Base-by-base conservation (phyloP, 768 basidiomycete species). In the Leccinellum luteum region DNA sequence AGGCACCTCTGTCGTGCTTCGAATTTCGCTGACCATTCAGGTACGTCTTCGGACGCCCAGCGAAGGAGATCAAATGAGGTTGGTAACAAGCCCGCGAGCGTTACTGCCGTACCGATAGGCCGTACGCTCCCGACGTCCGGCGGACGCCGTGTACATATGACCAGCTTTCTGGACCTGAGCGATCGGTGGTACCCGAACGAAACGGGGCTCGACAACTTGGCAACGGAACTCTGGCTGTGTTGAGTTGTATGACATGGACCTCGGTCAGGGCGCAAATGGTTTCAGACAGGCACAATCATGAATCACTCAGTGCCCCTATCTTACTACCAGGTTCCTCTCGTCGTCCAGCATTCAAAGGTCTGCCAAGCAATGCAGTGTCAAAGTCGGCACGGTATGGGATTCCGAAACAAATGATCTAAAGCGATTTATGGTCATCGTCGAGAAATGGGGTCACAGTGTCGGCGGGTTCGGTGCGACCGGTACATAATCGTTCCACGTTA, bases 341-440 rank as follows among this genome's bases (percentile, higher is more conserved):
- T 9, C 8, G 75, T 79, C 48, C 73, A 77, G 61, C 70, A 74
- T 59, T 74, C 71, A 57, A 69, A 57, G 69, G 69, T 25, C 70
- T n/a, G 8, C 69, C 66, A 28, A 67, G 67, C 14, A 64, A 67
- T 13, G 65, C 76, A 21, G 62, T 63, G 30, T 64, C 66, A 15
- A 74, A 75, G 60, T 74, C 79, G 76, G 77, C 31, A 69, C 73
- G 17, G 78, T 80, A 1, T 81, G 77, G 76, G 72, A 79, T 64
- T 83, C 76, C 69, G 78, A 83, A 64, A 81, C 79, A 12, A 81
- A 83, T 59, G 80, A 82, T n/a, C n/a, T n/a, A n/a, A n/a, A n/a
- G n/a, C n/a, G n/a, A n/a, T n/a, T n/a, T n/a, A n/a, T n/a, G n/a
- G n/a, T n/a, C n/a, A n/a, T 50, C 25, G 25, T 79, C 79, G 21